Evolutionary conservation across 1,284 basidiomycete genomes (phyloP).

Genomic region (Rhodotorula sp.): DNA sequence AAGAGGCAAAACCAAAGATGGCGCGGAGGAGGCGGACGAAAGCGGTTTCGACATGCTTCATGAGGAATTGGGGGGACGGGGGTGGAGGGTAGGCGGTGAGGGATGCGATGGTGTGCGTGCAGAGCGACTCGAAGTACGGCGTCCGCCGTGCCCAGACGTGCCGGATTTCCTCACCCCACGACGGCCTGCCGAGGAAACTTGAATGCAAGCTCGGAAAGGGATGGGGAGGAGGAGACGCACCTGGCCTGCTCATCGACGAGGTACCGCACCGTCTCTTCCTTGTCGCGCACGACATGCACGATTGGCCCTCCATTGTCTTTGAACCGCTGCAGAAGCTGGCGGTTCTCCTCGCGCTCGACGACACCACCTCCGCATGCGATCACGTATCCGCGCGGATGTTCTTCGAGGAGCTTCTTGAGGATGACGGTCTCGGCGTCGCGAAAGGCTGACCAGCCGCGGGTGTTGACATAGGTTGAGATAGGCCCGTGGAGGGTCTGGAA

Average conservation of each 20-base stretch:
- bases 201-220: conserved; percentile 71
- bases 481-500: conserved; percentile 39
- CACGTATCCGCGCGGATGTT: conserved; percentile 61
- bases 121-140: conserved; percentile 39
- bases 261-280: conserved; percentile 72
- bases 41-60: conserved; percentile 45
- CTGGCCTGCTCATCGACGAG: conserved; percentile 64
- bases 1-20: conserved; percentile 41
- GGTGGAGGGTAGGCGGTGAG: conserved; percentile 41
- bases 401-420: conserved; percentile 49
- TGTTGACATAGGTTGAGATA: conserved; percentile 34
- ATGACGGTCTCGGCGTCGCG: conserved; percentile 55
- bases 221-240: conserved; percentile 77
- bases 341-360: conserved; percentile 77
- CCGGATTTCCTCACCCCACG: conserved; percentile 52
- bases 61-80: conserved; percentile 37
- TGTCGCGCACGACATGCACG: conserved; percentile 69
- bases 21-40: conserved; percentile 43
- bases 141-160: conserved; percentile 43
- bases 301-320: conserved; percentile 69
- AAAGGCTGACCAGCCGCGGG: conserved; percentile 76
- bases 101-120: conserved; percentile 43
- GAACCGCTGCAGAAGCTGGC: conserved; percentile 56
- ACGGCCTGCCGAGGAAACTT: conserved; percentile 82
- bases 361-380: conserved; percentile 92